A percentile compares a stretch with the other conserved stretches of the same genome.
Conservation (phyloP, 805 yeast species). For the Saccharomycopsis javanensis region DNA sequence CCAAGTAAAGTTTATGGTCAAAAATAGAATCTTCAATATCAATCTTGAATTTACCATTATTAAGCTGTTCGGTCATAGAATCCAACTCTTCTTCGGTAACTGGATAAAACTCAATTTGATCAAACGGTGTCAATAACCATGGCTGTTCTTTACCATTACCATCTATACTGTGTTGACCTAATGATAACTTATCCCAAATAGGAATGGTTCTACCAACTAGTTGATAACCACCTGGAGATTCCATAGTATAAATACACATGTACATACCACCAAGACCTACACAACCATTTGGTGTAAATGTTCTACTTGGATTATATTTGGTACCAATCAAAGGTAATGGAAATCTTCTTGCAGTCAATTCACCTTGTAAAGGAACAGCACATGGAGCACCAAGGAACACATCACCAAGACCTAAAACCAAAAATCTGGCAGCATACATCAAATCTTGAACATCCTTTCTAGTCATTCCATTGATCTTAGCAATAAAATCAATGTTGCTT, state of each 20-base stretch:
- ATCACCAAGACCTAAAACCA: constrained; percentile 94
- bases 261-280: constrained; percentile 98
- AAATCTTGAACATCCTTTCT: constrained; percentile 71
- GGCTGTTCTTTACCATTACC: constrained; percentile 39
- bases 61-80: constrained; percentile 54
- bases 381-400: constrained; percentile 98
- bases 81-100: constrained; percentile 81
- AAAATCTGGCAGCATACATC: constrained; percentile 80
- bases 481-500: constrained; percentile 91
- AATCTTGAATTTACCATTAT: constrained; percentile 71
- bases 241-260: constrained; percentile 98
- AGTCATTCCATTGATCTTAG: constrained; percentile 72
- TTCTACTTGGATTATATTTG: constrained; percentile 92
- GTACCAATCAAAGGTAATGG: constrained; percentile 72
- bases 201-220: constrained; percentile 94
- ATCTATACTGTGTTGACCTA: constrained; percentile 47
- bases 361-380: constrained; percentile 84
- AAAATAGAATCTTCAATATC: constrained; percentile 70
- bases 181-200: constrained; percentile 88
- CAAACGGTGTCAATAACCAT: constrained; percentile 88
- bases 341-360: constrained; percentile 27
- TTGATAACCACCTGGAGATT: constrained; percentile 98
- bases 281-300: constrained; percentile 92
- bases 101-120: constrained; percentile 90
- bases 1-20: constrained; percentile 67